Percentiles rank a stretch among this genome's conserved stretches.
Evolutionary conservation across 1,284 basidiomycete genomes (phyloP).

Genomic region (Bondarzewia mesenterica): DNA sequence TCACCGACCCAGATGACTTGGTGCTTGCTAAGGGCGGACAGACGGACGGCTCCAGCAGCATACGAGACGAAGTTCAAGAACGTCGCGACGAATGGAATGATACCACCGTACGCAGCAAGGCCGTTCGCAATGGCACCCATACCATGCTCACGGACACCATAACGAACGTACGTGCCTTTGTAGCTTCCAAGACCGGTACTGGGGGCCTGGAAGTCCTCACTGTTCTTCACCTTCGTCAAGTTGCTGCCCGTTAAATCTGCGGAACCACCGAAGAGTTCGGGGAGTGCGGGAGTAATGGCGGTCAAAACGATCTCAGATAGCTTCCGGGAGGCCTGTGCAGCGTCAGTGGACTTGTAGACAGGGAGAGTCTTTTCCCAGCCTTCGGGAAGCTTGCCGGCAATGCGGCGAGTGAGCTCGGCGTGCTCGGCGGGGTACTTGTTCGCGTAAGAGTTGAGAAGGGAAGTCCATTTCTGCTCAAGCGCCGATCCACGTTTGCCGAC

Average conservation of each 20-base stretch:
- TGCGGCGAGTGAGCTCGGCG: constrained; percentile 80
- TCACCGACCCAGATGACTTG: constrained; percentile 89
- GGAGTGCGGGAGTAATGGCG: constrained; percentile 66
- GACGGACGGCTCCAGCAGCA: constrained; percentile 84
- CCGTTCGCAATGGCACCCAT: constrained; percentile 97
- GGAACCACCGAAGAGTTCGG: constrained; percentile 85
- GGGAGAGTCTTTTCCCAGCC: constrained; percentile 87
- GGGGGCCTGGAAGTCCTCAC: constrained; percentile 88
- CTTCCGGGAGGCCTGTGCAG: constrained; percentile 88
- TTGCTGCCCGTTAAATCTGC: constrained; percentile 93
- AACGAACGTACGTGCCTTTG: constrained; percentile 87
- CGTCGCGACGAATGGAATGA: constrained; percentile 82
- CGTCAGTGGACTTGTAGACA: constrained; percentile 72
- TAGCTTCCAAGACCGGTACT: constrained; percentile 81
- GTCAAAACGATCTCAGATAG: constrained; percentile 87
- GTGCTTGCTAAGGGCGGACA: constrained; percentile 84
- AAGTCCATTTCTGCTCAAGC: constrained; percentile 72
- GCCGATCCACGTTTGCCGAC: constrained; percentile 68
- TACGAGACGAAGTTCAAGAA: constrained; percentile 96
- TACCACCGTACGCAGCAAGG: constrained; percentile 77
- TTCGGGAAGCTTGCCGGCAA: constrained; percentile 75
- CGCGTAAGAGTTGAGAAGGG: constrained; percentile 64
- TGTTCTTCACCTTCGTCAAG: constrained; percentile 79
- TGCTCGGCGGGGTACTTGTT: constrained; percentile 80
- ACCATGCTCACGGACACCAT: constrained; percentile 95